Base-by-base conservation (phyloP, 257 asterid species). In the Anisodus acutangulus region DNA sequence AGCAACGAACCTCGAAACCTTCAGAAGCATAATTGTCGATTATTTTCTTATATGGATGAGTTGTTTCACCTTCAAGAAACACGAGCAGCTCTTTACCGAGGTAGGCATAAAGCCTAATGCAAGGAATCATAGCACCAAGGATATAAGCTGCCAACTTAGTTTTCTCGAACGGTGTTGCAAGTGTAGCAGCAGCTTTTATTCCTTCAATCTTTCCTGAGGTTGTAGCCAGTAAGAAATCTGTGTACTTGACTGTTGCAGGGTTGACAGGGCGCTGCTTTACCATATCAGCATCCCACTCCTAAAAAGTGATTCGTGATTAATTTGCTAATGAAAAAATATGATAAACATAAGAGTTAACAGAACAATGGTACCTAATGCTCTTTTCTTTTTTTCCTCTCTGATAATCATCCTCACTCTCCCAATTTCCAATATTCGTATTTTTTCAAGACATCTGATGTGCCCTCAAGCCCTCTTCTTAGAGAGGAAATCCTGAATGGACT, bases 81-180 rank as follows among this genome's bases (percentile, higher is more conserved):
- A 90, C 83, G 87, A 78, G 86, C 82, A 97, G 79, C 91, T 94
- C 94, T 93, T 93, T 90, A 82, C 98, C 98, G 6, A 97, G 85
- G 87, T 90, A 89, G 88, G 97, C 95, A 90, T 95, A 92, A 79
- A 97, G 96, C 93, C 94, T 93, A 93, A 92, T 90, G 91, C 97
- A 94, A 83, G 99, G 98, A 84, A 97, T 87, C 97, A 97, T 91
- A 83, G 99, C 97, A 86, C 98, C 97, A 88, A 97, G 89, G 83
- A 98, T 90, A 85, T 95, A 97, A 83, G 98, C 98, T 3, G 99
- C 97, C 86, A 97, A 89, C 88, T 93, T 97, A 83, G 97, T 97
- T 88, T 90, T 97, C 94, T 97, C 97, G 89, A 93, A 97, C 82
- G 98, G 98, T 45, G 98, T 97, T 4, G 91, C 97, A 78, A 95